Base-by-base conservation (phyloP, 1,284 basidiomycete species). In the Trichosporon faecale region DNA sequence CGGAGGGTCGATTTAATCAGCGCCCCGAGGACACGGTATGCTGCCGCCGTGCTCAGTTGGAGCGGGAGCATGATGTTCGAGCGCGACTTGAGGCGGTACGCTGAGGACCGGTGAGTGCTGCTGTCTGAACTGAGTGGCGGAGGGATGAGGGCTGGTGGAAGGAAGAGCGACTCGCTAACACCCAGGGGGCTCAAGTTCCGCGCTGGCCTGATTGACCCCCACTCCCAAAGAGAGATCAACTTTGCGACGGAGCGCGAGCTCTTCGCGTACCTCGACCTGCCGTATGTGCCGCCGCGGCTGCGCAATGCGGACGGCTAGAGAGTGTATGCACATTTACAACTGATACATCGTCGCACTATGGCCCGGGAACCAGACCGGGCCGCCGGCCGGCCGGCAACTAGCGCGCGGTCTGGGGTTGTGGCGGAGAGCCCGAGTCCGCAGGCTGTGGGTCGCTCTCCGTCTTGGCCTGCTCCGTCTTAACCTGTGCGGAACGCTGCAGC, bases 1-100 rank as follows among this genome's bases (percentile, higher is more conserved):
- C 76, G 81, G 14, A 71, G 82, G 11, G 83, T 84, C 0, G 83
- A 84, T 69, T 71, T 84, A 31, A 84, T 84, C 49, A 74, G 74
- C 64, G 75, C 82, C 0, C 80, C 83, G 11, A 75, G 71, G 21
- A 76, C 79, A 57, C 66, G 81, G 60, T 84, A 84, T 66, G 78
- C 83, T 6, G 76, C 79, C 11, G 80, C 81, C 1, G 78, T 83
- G 3, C 74, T 84, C 18, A 78, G 77, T 33, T 84, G 83, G 83
- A 78, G 76, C 8, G 83, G 83, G 3, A 83, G 82, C 70, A 84
- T 83, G 83, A 84, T 84, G 79, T 84, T 83, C 73, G 83, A 84
- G 76, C 72, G 83, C 31, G 83, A 84, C 73, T 68, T 84, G n/a
- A 77, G 81, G 65, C 73, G 81, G 31, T 78, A 77, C 64, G 76